These are phyloP conservation scores for Xerocomus tenax DNA, from an alignment of 1,284 basidiomycete species.

Conservation along the genomic window DNA sequence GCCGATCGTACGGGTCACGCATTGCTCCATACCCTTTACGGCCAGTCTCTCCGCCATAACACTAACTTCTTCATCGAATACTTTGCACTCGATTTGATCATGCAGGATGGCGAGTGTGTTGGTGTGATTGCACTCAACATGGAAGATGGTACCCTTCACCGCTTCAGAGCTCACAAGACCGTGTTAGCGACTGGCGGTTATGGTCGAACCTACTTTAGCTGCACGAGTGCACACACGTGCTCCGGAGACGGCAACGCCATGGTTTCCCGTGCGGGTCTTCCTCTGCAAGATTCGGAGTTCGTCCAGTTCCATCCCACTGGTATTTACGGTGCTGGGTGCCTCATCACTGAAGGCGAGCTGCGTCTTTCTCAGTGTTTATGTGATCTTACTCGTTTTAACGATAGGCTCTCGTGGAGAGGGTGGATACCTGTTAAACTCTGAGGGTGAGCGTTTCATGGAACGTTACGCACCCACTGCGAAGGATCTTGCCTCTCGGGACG, in stretches of 20 bases:
- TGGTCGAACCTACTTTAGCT: constrained; percentile 97
- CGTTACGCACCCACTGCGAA: constrained; percentile 98
- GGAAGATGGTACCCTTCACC: constrained; percentile 98
- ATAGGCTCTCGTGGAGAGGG: constrained; percentile 96
- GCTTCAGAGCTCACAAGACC: constrained; percentile 97
- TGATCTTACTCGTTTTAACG: not conserved
- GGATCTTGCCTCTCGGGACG: constrained; percentile 98
- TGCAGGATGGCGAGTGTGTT: constrained; percentile 98
- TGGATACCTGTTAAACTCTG: constrained; percentile 96
- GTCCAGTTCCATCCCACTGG: constrained; percentile 99
- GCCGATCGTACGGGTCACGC: constrained; percentile 99
- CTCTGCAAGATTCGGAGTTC: constrained; percentile 96
- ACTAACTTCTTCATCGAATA: constrained; percentile 99
- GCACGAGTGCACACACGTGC: constrained; percentile 98
- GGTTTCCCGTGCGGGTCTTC: constrained; percentile 94
- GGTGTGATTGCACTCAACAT: constrained; percentile 98
- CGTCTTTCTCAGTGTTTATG: not conserved
- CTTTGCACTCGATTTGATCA: constrained; percentile 96
- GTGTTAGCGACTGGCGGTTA: constrained; percentile 98
- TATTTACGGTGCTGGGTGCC: constrained; percentile 98
- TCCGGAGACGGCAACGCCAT: constrained; percentile 99
- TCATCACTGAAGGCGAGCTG: constrained; percentile 86
- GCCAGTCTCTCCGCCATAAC: constrained; percentile 97
- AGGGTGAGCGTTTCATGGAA: constrained; percentile 99
- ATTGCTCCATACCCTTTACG: constrained; percentile 96